Evolutionary conservation across 2,329 filamentous ascomycete species (phyloP), one percentile per base, ranked within the genome.

Genomic region (Penicillium sp.): DNA sequence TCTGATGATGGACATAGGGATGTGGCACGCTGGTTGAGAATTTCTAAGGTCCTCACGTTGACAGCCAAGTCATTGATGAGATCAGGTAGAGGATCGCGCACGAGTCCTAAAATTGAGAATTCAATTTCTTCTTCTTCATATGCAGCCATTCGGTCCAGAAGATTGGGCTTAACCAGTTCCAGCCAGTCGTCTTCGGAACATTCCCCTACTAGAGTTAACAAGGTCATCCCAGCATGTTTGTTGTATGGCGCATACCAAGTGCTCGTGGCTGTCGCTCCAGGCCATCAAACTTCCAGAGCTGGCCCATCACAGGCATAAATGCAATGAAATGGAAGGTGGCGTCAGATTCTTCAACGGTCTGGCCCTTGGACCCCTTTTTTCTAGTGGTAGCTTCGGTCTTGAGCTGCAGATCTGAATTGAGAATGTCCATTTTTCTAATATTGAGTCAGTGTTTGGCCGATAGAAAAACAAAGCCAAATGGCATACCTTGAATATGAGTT

Each of bases 271-370:
- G 84, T 40, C 78, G 78, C 69, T 92, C 86, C 22, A 97, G 78
- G 5, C 93, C 93, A 72, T 97, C 93, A 5, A 97, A 84, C 70
- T 92, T 90, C 91, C 91, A 97, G 14, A 96, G 83, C 53, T 84
- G 78, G 2, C 84, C 86, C n/a, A 82, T 80, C 14, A 86, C 82
- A 2, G 90, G 90, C 30, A 97, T 86, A 68, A 93, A 96, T 7
- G 91, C 92, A 60, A 96, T 88, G 72, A 94, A 97, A 69, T 97
- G 93, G 68, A 88, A 94, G 0, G 84, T 86, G 12, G 83, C 81
- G n/a, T 89, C 83, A 0, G 80, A 75, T 7, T 82, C 76, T 5
- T 74, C 70, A n/a, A 74, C 72, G 12, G 74, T 76, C 45, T 78
- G 78, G 33, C 73, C 74, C 33, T 76, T 74, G 25, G 57, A 56